These are phyloP conservation scores for Apiospora marii DNA, from an alignment of 2,329 filamentous ascomycete species.

Conservation along the genomic window DNA sequence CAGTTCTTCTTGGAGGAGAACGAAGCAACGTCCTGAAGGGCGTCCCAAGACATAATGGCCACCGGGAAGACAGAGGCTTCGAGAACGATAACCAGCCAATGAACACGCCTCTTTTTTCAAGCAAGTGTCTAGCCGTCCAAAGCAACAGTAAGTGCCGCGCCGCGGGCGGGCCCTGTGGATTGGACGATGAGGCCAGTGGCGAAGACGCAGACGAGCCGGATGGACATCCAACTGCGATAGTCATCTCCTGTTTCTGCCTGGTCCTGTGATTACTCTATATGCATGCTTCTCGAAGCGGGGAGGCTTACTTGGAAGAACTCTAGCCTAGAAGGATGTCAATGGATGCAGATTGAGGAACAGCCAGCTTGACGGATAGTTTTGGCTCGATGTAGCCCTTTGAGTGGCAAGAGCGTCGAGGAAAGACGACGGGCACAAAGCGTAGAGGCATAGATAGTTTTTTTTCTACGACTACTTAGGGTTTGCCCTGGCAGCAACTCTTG, in stretches of 20 bases:
- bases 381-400: not conserved
- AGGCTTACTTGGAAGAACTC: not conserved
- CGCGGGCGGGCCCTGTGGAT: slow-evolving; percentile 33
- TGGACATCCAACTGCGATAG: slow-evolving; percentile 61
- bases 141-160: slow-evolving; percentile 42
- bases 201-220: slow-evolving; percentile 74
- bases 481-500: not conserved
- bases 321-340: not conserved
- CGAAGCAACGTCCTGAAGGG: slow-evolving; percentile 67
- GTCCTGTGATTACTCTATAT: slow-evolving; percentile 53
- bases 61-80: slow-evolving; percentile 29
- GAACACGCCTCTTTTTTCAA: slow-evolving; percentile 44
- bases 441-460: not conserved
- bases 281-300: not conserved
- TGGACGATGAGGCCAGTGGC: slow-evolving; percentile 62
- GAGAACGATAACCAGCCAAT: slow-evolving; percentile 7
- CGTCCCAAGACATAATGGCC: slow-evolving; percentile 55
- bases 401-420: not conserved
- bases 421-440: not conserved
- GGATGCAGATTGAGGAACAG: slow-evolving; percentile 8
- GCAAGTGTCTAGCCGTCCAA: slow-evolving; percentile 60
- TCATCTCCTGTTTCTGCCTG: slow-evolving; percentile 71
- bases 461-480: not conserved
- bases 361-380: not conserved
- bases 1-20: slow-evolving; percentile 94